Percentiles rank a stretch among this genome's conserved stretches.
Conservation (phyloP, 2,329 filamentous ascomycete species). For the Colletotrichum melonis region DNA sequence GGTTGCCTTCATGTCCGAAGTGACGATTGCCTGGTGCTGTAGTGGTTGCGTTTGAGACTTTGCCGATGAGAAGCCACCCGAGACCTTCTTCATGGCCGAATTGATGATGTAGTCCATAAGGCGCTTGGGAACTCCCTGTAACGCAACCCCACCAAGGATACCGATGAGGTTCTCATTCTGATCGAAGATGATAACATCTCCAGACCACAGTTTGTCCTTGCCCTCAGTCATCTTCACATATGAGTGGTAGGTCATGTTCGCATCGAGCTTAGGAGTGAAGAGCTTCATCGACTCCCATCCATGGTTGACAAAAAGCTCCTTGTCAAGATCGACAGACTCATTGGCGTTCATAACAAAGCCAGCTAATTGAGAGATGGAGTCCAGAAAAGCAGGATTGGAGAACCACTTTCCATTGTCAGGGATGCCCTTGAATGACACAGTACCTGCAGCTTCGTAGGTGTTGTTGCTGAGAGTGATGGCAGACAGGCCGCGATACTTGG, state of each 20-base stretch:
- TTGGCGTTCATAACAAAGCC: slow-evolving; percentile 71
- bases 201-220: slow-evolving; percentile 60
- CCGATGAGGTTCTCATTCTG: slow-evolving; percentile 61
- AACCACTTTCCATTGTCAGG: slow-evolving; percentile 61
- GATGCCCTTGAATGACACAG: slow-evolving; percentile 57
- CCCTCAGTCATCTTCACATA: slow-evolving; percentile 69
- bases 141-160: slow-evolving; percentile 67
- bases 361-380: slow-evolving; percentile 67
- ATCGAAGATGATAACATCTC: slow-evolving; percentile 66
- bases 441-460: slow-evolving; percentile 55
- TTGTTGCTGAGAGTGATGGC: slow-evolving; percentile 65
- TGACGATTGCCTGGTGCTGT: neutral
- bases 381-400: slow-evolving; percentile 68
- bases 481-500: slow-evolving; percentile 66
- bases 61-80: slow-evolving; percentile 52
- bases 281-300: slow-evolving; percentile 64
- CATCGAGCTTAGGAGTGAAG: slow-evolving; percentile 57
- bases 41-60: slow-evolving; percentile 50
- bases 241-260: slow-evolving; percentile 60
- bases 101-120: slow-evolving; percentile 72
- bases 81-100: slow-evolving; percentile 52
- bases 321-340: slow-evolving; percentile 64
- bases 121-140: slow-evolving; percentile 74
- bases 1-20: neutral
- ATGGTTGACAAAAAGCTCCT: slow-evolving; percentile 68